Conservation (phyloP, 495 filamentous ascomycete genomes). For the Oidiodendron maius region DNA sequence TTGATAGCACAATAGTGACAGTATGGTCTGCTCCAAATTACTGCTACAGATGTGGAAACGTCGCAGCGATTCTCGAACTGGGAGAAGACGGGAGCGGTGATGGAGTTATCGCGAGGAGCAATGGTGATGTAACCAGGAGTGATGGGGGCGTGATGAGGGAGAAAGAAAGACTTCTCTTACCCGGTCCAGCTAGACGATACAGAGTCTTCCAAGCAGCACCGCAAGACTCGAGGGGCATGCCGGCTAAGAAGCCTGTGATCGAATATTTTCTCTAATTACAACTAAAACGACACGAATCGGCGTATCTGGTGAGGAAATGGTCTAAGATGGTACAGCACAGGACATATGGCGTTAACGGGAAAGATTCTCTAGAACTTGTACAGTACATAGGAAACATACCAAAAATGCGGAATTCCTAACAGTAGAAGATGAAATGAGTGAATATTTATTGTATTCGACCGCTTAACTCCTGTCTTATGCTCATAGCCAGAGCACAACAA, state of each 20-base stretch:
- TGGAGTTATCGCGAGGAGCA: constrained; percentile 71
- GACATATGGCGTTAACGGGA: constrained; percentile 1
- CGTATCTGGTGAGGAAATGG: background rate
- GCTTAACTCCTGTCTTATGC: too few relatives aligned
- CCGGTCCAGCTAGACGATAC: constrained; percentile 84
- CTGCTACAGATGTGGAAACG: constrained; percentile 96
- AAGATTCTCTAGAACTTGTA: too few relatives aligned
- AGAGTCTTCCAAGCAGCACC: constrained; percentile 95
- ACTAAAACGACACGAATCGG: background rate
- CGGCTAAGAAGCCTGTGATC: constrained; percentile 75
- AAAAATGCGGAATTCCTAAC: too few relatives aligned
- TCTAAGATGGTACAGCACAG: background rate
- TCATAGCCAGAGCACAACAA: too few relatives aligned
- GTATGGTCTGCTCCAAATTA: constrained; percentile 98
- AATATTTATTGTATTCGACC: too few relatives aligned
- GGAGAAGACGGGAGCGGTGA: constrained; percentile 70
- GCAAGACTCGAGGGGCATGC: constrained; percentile 95
- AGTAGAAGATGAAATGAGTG: too few relatives aligned
- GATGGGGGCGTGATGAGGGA: constrained; percentile 31
- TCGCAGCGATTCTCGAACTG: constrained; percentile 89
- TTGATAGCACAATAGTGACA: constrained; percentile 91
- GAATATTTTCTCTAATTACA: constrained; percentile 10
- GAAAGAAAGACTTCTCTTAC: constrained; percentile 30
- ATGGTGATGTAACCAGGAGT: constrained; percentile 66
- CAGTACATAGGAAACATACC: too few relatives aligned